These are phyloP conservation scores for Scutellospora calospora DNA, from an alignment of 371 early-diverging fungal genomes.

Conservation along the genomic window DNA sequence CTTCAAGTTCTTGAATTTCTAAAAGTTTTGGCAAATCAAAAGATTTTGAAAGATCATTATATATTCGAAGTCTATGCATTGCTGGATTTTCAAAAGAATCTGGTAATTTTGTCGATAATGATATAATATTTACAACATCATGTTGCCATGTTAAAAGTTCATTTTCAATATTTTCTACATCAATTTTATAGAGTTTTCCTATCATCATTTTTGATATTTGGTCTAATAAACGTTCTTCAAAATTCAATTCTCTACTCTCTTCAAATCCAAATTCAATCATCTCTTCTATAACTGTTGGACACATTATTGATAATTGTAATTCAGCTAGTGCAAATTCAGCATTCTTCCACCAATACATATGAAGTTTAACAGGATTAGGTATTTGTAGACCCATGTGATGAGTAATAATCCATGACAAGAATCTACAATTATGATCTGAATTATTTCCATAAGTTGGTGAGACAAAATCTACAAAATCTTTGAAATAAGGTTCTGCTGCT, in stretches of 20 bases:
- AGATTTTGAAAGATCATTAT: constrained; percentile 37
- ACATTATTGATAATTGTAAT: constrained; percentile 40
- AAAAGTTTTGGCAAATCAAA: neutral
- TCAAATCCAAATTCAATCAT: neutral
- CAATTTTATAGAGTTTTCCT: neutral
- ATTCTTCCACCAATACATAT: constrained; percentile 41
- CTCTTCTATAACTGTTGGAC: constrained; percentile 8
- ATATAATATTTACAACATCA: constrained; percentile 19
- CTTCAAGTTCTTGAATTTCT: neutral
- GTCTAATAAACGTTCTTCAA: neutral
- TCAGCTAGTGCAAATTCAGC: constrained; percentile 6
- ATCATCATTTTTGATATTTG: constrained; percentile 18
- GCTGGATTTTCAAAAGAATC: neutral
- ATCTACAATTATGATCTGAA: neutral
- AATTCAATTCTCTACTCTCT: neutral
- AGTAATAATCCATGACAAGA: constrained; percentile 1
- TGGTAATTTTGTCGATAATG: constrained; percentile 27
- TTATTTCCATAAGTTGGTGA: neutral
- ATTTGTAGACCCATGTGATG: neutral
- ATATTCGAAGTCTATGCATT: constrained; percentile 1
- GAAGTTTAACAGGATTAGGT: constrained; percentile 31
- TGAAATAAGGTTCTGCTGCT: constrained; percentile 14
- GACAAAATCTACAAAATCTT: constrained; percentile 16
- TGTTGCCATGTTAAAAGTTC: constrained; percentile 30
- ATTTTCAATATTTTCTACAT: neutral